Percentiles rank a stretch among this genome's conserved stretches.
Evolutionary conservation across 2,329 filamentous ascomycete genomes (phyloP).

Genomic region (Thielaviopsis punctulata): DNA sequence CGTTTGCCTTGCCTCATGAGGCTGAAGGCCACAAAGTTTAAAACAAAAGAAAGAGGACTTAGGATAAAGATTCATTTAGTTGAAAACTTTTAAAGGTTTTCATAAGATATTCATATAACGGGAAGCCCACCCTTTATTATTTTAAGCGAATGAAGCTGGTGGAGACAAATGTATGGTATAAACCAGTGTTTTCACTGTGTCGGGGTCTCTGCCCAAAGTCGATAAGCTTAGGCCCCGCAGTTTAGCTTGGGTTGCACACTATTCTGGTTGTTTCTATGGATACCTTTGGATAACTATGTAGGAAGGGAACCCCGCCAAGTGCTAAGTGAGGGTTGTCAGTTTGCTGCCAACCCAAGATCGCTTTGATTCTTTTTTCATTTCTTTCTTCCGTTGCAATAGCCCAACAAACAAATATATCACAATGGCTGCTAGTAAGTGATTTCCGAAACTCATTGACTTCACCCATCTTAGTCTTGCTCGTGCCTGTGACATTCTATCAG

Average conservation of each 20-base stretch:
- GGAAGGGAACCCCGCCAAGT: slow-evolving; percentile 7
- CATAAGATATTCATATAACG: slow-evolving; percentile 1
- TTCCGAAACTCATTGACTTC: slow-evolving; percentile 5
- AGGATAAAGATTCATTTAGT: background rate
- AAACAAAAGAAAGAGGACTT: slow-evolving; percentile 12
- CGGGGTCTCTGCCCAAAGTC: background rate
- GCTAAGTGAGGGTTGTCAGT: background rate
- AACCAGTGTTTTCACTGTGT: slow-evolving; percentile 4
- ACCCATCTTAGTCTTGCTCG: background rate
- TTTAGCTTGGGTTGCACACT: background rate
- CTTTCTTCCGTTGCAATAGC: background rate
- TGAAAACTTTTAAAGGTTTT: slow-evolving; percentile 7
- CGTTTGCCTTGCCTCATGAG: background rate
- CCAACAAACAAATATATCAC: slow-evolving; percentile 14
- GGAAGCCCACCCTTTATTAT: background rate
- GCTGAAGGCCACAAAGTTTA: slow-evolving; percentile 1
- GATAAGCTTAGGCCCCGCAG: slow-evolving; percentile 1
- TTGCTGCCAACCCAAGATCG: background rate
- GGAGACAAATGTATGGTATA: background rate
- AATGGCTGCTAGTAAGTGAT: slow-evolving; percentile 20
- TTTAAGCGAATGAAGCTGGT: background rate
- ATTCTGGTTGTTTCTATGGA: slow-evolving; percentile 7
- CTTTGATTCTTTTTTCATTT: background rate
- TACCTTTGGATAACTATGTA: too few relatives aligned
- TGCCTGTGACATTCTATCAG: background rate